Conservation (phyloP, 192 early-diverging fungal genomes). For the Backusella circina region DNA sequence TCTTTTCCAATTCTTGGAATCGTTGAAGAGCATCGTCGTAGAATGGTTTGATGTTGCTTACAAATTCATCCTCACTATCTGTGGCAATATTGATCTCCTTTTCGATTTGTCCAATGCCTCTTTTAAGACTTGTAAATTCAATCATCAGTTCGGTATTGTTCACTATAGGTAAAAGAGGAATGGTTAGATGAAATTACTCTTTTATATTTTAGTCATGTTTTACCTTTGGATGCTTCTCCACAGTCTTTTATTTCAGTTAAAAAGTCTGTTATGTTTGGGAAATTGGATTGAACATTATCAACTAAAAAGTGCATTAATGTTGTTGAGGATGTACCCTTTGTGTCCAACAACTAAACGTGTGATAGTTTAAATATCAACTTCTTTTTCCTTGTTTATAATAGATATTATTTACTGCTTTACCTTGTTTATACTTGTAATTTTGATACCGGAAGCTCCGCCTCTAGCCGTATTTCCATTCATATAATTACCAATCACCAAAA, state of each 20-base stretch:
- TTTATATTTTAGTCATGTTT: not conserved
- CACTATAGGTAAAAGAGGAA: not conserved
- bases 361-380: too few species aligned
- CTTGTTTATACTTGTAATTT: conserved; percentile 80
- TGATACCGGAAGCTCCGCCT: conserved; percentile 82
- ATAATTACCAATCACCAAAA: conserved; percentile 78
- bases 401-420: conserved; percentile 31
- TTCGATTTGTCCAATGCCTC: conserved; percentile 38
- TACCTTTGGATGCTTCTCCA: conserved; percentile 69
- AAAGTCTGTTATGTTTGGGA: conserved; percentile 59
- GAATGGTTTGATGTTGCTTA: conserved; percentile 59
- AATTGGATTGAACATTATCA: conserved; percentile 59
- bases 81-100: conserved; percentile 36
- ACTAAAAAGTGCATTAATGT: conserved; percentile 76
- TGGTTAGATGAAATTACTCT: not conserved
- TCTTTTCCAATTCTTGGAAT: conserved; percentile 46
- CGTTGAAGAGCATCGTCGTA: conserved; percentile 49
- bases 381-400: not conserved
- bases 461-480: conserved; percentile 76
- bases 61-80: conserved; percentile 57
- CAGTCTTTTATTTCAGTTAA: conserved; percentile 63
- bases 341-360: conserved; percentile 68
- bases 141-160: conserved; percentile 29
- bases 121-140: conserved; percentile 40
- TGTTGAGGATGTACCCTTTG: conserved; percentile 64